phyloP scores from a whole-genome alignment of 176 grass and related monocot species.

The Phyllostachys edulis region DNA sequence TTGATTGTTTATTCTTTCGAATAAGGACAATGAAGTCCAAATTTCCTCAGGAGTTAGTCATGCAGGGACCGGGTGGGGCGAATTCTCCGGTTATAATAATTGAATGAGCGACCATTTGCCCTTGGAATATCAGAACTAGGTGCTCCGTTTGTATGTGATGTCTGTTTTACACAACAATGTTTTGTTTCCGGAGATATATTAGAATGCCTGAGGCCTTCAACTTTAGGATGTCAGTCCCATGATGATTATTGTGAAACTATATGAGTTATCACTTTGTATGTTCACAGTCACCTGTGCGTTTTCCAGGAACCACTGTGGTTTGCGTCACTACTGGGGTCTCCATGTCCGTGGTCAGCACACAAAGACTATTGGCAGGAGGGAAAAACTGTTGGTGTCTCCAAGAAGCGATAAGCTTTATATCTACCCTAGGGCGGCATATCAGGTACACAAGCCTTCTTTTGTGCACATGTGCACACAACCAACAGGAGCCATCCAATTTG shows the following conservation, averaged over 20 bases:
- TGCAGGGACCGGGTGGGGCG: too few relatives aligned
- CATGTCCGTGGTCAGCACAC: conserved; percentile 94
- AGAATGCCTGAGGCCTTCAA: background rate
- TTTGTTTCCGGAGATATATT: background rate
- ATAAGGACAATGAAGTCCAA: too few relatives aligned
- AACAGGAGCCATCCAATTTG: too few relatives aligned
- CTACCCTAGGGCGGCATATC: too few relatives aligned
- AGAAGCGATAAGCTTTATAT: conserved; percentile 68
- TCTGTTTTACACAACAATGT: background rate
- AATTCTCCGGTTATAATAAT: too few relatives aligned
- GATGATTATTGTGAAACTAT: background rate
- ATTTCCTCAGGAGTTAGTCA: too few relatives aligned
- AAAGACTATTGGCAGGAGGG: conserved; percentile 88
- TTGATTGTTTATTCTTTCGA: too few relatives aligned
- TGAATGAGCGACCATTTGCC: too few relatives aligned
- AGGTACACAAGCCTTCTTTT: too few relatives aligned
- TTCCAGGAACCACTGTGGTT: conserved; percentile 83
- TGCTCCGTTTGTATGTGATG: background rate
- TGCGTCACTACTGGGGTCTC: conserved; percentile 92
- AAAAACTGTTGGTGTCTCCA: conserved; percentile 97
- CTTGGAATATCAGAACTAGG: too few relatives aligned
- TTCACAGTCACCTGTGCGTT: background rate
- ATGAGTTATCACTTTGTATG: background rate
- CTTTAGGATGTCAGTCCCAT: background rate
- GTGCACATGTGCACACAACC: too few relatives aligned